Evolutionary conservation across 208 protist species (phyloP).

Genomic region (Trichomonas vaginalis): DNA sequence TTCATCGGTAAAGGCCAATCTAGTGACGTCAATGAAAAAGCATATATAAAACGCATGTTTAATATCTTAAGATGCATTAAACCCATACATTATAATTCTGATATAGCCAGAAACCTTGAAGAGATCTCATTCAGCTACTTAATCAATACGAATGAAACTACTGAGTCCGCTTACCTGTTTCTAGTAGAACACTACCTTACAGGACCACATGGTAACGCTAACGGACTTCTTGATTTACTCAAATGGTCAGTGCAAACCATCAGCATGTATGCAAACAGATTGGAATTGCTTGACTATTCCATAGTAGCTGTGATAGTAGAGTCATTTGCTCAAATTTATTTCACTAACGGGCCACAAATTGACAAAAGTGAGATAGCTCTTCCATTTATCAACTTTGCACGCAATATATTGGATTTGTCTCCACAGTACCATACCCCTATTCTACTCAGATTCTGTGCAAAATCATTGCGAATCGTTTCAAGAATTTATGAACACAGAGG

Average conservation of each 20-base stretch:
- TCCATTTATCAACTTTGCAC: background rate
- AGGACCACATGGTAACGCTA: background rate
- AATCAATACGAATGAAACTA: background rate
- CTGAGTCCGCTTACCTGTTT: background rate
- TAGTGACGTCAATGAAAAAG: background rate
- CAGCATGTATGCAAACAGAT: background rate
- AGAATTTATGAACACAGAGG: background rate
- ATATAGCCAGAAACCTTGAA: background rate
- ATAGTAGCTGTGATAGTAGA: background rate
- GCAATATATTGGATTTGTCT: background rate
- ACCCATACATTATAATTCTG: background rate
- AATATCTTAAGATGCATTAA: background rate
- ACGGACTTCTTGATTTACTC: background rate
- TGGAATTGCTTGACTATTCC: background rate
- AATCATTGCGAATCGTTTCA: background rate
- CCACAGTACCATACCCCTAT: background rate
- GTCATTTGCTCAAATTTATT: background rate
- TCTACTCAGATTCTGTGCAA: background rate
- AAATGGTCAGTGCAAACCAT: background rate
- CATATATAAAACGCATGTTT: background rate
- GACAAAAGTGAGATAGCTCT: background rate
- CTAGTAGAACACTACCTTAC: background rate
- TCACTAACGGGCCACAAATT: background rate
- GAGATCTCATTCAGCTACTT: background rate
- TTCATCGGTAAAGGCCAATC: background rate